Evolutionary conservation across 495 filamentous ascomycete species (phyloP).

Genomic region (Aspergillus campestris): DNA sequence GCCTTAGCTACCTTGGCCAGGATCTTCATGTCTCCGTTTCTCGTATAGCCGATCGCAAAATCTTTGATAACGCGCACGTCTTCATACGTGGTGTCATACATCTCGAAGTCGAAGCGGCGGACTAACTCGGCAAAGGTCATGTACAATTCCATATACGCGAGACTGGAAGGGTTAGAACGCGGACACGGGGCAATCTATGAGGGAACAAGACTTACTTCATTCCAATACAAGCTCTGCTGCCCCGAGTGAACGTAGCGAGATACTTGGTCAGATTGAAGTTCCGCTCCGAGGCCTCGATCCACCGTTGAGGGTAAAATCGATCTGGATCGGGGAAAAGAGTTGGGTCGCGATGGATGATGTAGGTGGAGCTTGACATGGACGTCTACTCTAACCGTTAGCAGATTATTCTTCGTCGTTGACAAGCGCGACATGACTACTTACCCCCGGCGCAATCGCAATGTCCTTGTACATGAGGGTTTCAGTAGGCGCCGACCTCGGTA

Average conservation of each 20-base stretch:
- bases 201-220: too few species aligned
- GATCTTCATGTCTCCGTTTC: slow-evolving; percentile 2
- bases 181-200: too few species aligned
- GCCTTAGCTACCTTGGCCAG: background rate
- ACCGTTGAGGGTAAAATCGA: slow-evolving; percentile 39
- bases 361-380: slow-evolving; percentile 36
- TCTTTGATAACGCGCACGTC: slow-evolving; percentile 24
- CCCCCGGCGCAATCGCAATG: slow-evolving; percentile 22
- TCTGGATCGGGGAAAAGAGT: slow-evolving; percentile 34
- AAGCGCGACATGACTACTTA: slow-evolving; percentile 12
- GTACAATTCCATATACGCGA: slow-evolving; percentile 35
- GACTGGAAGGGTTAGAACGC: slow-evolving; percentile 8
- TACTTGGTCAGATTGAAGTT: slow-evolving; percentile 21
- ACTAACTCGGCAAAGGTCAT: slow-evolving; percentile 27
- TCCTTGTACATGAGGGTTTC: slow-evolving; percentile 28
- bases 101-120: slow-evolving; percentile 27
- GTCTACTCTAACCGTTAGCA: slow-evolving; percentile 3
- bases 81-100: slow-evolving; percentile 27
- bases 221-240: slow-evolving; percentile 35
- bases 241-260: slow-evolving; percentile 34
- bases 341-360: slow-evolving; percentile 37
- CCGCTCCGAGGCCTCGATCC: slow-evolving; percentile 26
- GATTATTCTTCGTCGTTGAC: background rate
- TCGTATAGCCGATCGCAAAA: slow-evolving; percentile 12
- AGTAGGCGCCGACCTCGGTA: slow-evolving; percentile 30